Evolutionary conservation across 495 filamentous ascomycete species (phyloP), one percentile per base, ranked within the genome.

Genomic region (Penicillium daleae): DNA sequence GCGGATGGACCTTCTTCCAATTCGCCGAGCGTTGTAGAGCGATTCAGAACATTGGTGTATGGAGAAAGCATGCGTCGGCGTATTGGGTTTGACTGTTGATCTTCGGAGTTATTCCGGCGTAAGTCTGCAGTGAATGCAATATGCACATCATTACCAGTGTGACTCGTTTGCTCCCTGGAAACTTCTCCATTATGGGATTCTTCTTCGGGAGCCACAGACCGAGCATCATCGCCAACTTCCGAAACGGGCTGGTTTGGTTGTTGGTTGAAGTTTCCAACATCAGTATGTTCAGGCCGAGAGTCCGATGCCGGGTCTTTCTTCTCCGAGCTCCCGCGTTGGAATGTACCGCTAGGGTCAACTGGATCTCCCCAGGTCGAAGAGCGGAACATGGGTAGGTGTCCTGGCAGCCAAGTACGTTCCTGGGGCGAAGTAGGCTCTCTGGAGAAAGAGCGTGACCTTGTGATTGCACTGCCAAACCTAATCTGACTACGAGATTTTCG

Each of bases 21-120:
- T 17, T 49, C 42, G n/a, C 44, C 44, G 0, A 49, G 42, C 5
- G 57, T 49, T 5, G 27, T 48, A 15, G 57, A 19, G 26, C 27
- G n/a, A 48, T 49, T 59, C 32, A 49, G 48, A 17, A 59, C 57
- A 35, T 59, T 59, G 6, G 32, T 27, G 22, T 59, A 59, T 17
- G 57, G 57, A 8, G 57, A 49, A 39, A 48, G 57, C 57, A 59
- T 59, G 57, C 57, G 57, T 39, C 57, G 32, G 19, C 46, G 57
- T 26, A 37, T 5, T 46, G 22, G 26, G 40, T 39, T 48, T 15
- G 27, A 40, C 24, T 32, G 42, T 9, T 15, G 12, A 2, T 57
- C 39, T 32, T 46, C 57, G 12, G 44, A 24, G 22, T 40, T 3
- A 39, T 51, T 26, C 31, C 48, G 32, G n/a, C n/a, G n/a, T 24